Conservation (phyloP, 2,329 filamentous ascomycete genomes). For the Sarocladium oryzae region DNA sequence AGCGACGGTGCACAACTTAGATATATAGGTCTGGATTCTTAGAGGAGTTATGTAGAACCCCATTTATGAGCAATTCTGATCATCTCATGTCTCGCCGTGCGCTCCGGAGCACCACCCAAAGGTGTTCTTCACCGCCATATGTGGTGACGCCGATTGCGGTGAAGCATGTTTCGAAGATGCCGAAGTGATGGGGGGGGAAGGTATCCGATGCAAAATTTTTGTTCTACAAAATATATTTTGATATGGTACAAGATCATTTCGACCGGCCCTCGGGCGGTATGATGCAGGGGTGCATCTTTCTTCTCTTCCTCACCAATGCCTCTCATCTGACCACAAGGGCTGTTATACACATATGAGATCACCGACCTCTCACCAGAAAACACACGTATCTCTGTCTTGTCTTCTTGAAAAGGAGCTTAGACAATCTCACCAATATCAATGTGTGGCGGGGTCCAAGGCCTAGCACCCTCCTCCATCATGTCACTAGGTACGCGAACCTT, state of each 20-base stretch:
- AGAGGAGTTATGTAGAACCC: too few species aligned
- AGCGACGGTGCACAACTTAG: too few species aligned
- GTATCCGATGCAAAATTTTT: conserved; percentile 3
- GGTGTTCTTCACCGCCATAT: too few species aligned
- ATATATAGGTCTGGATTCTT: too few species aligned
- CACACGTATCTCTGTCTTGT: too few species aligned
- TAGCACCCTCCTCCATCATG: conserved; percentile 54
- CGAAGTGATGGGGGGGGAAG: background rate
- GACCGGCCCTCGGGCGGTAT: background rate
- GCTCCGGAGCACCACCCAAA: too few species aligned
- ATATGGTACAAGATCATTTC: conserved; percentile 6
- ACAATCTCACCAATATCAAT: conserved; percentile 68
- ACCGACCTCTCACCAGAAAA: background rate
- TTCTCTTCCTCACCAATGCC: background rate
- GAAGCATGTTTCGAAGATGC: too few species aligned
- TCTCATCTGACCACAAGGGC: conserved; percentile 1
- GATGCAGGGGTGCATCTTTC: background rate
- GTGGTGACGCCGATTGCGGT: too few species aligned
- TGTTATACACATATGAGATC: conserved; percentile 10
- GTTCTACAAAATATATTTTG: conserved; percentile 8
- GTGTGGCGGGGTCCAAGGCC: conserved; percentile 59
- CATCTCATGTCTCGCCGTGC: too few species aligned
- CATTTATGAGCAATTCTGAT: too few species aligned
- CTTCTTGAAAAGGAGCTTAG: too few species aligned
- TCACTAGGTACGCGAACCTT: conserved; percentile 63